Base-by-base conservation (phyloP, 768 basidiomycete species). In the Candolleomyces eurysporus region DNA sequence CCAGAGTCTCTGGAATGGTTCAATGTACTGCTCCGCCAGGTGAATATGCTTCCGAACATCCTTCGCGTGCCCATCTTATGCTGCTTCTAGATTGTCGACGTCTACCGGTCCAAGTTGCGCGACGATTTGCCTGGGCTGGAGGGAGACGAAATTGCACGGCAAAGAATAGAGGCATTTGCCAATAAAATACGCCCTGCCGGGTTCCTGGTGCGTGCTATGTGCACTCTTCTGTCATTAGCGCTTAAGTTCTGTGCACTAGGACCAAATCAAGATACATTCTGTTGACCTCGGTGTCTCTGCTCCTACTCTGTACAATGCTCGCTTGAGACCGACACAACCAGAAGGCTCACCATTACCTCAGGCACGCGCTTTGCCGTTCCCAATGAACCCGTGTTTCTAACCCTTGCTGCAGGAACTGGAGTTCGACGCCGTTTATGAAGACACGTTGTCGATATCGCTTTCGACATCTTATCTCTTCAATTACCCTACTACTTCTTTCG, bases 1-100 rank as follows among this genome's bases (percentile, higher is more conserved):
- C 63, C 80, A 45, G 96, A 98, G 72, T 90, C 92, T 0, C 84
- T 89, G 26, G 92, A 92, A 68, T 98, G 97, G 97, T 82, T 98
- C 63, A 98, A 97, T 71, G 78, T 84, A 21, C 79, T 99, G 36
- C 74, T 94, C 60, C 87, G 85, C 52, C 92, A 97, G 81, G 95
- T 91, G 65, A 56, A 72, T 68, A 50, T 22, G 42, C 26, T 26
- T 39, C n/a, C 32, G 11, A 48, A 31, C 8, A 21, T 7, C 30
- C 56, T 42, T 51, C 40, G n/a, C 61, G 48, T 63, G 43, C 50
- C 36, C 48, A 51, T 30, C 59, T 65, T 31, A 60, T 48, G 19
- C 14, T 40, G 19, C 21, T 5, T 42, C 65, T 60, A 92, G 91
- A 76, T 92, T 36, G 76, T 84, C 4, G 82, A 91, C 52, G 79